Evolutionary conservation across 352 stramenopile species (phyloP).

Genomic region (Phytophthora meadii): DNA sequence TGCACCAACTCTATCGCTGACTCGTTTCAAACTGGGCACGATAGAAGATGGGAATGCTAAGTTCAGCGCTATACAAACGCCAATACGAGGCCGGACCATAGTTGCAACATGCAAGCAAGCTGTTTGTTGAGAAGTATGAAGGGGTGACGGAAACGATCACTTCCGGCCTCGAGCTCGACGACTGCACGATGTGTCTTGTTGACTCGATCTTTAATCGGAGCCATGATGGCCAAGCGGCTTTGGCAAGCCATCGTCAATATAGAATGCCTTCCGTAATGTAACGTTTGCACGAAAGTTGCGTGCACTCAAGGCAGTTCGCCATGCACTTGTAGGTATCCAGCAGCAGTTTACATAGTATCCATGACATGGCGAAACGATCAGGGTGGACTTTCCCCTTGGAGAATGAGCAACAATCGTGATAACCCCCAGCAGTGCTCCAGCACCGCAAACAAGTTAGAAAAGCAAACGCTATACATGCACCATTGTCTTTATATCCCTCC

Average conservation of each 20-base stretch:
- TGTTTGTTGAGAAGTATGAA: slow-evolving; percentile 18
- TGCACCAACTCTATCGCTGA: slow-evolving; percentile 8
- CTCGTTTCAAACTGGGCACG: slow-evolving; percentile 4
- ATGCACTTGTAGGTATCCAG: slow-evolving; percentile 2
- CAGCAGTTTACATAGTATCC: slow-evolving; percentile 2
- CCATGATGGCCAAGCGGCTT: neutral
- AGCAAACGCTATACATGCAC: too few species aligned
- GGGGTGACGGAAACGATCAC: slow-evolving; percentile 7
- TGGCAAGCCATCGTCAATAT: too few species aligned
- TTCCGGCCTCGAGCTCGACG: neutral
- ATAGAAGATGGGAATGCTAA: slow-evolving; percentile 12
- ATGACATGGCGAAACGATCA: slow-evolving; percentile 19
- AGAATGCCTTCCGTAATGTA: neutral
- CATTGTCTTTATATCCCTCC: too few species aligned
- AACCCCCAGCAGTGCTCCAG: neutral
- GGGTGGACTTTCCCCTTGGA: slow-evolving; percentile 11
- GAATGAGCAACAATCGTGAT: slow-evolving; percentile 6
- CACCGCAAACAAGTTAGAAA: neutral
- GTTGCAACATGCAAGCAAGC: slow-evolving; percentile 4
- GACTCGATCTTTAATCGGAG: slow-evolving; percentile 1
- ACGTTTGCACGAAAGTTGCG: slow-evolving; percentile 3
- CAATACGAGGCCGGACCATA: neutral
- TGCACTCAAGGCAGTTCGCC: slow-evolving; percentile 4
- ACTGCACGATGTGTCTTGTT: slow-evolving; percentile 11
- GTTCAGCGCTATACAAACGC: slow-evolving; percentile 14